Evolutionary conservation across 768 basidiomycete genomes (phyloP), one percentile per base, ranked within the genome.

Genomic region (Suillus discolor): DNA sequence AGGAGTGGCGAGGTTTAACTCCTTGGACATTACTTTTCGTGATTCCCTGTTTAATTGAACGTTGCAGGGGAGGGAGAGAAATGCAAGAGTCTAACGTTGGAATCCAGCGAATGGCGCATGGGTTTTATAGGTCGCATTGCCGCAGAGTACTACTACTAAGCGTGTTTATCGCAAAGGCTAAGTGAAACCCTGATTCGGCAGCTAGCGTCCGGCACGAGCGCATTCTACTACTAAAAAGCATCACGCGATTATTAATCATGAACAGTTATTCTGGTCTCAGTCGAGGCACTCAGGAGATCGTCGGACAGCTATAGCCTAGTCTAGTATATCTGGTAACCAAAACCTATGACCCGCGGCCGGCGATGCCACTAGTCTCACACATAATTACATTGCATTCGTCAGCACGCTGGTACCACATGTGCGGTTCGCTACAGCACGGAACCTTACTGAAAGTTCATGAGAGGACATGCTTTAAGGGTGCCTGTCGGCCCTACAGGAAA

Each of bases 51-150:
- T 39, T 2, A 59, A 42, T 28, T 42, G 44, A 41, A 64, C 7
- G 25, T 8, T 36, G 36, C 31, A 59, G 53, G 39, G 34, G 8
- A 16, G n/a, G 15, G 41, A 51, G 47, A 34, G 42, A 42, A 38
- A 61, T 55, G 34, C 54, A 55, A 55, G 54, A 55, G 20, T 20
- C 54, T 55, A 55, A n/a, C 31, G 54, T n/a, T 20, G 54, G 0
- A 5, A n/a, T n/a, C 6, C 6, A 15, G 4, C 20, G 2, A 12
- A 1, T 20, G 57, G 23, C 44, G 45, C 47, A 44, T 57, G 45
- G 12, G 57, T 65, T 74, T 72, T 73, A 75, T 74, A 75, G 9
- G 25, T 0, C 3, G 64, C 36, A 31, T n/a, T 28, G 34, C 20
- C 20, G 34, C 18, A 20, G 20, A 18, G 5, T 2, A 20, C 3